Base-by-base conservation (phyloP, 768 basidiomycete species). In the Russula griseocarnosa region DNA sequence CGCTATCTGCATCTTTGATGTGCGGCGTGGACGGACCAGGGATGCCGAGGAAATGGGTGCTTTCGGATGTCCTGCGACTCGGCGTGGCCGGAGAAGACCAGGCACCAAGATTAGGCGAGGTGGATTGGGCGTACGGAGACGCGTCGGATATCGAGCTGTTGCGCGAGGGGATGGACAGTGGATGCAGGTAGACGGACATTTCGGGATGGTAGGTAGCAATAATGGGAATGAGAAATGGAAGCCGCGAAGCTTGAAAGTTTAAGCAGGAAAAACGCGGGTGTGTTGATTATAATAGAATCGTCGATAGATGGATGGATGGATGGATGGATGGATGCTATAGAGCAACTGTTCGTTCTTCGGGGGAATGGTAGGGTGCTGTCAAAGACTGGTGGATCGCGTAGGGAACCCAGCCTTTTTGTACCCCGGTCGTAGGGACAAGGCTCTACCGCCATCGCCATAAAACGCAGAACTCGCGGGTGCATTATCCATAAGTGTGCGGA, bases 1-100 rank as follows among this genome's bases (percentile, higher is more conserved):
- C 47, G 9, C 32, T 55, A 20, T 64, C 63, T 9, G 63, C 63
- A 34, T 64, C 53, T 40, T 64, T 64, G 46, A 64, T 64, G 11
- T 46, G 58, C 20, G 40, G 63, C 36, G 58, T 28, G 0, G 36
- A 24, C 20, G 18, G 36, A 5, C 58, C 36, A 7, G 63, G 63
- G 34, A 64, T 64, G 22, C 18, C 24, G 5, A 64, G 53, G 16
- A 64, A 64, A 22, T 64, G 51, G 3, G 26, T 16, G 2, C 28
- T 24, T 9, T 26, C n/a, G 20, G 36, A 32, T 16, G 58, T 7
- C 22, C 36, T 64, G 22, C 56, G 56, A n/a, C 53, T 42, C 1
- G 53, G 58, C 2, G 53, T n/a, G 16, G 44, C 20, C 16, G 46
- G 36, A 4, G 34, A 18, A 8, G 42, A 46, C 32, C 24, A 38